These are phyloP conservation scores for Phialocephala subalpina DNA, from an alignment of 2,329 filamentous ascomycete species.

Conservation along the genomic window DNA sequence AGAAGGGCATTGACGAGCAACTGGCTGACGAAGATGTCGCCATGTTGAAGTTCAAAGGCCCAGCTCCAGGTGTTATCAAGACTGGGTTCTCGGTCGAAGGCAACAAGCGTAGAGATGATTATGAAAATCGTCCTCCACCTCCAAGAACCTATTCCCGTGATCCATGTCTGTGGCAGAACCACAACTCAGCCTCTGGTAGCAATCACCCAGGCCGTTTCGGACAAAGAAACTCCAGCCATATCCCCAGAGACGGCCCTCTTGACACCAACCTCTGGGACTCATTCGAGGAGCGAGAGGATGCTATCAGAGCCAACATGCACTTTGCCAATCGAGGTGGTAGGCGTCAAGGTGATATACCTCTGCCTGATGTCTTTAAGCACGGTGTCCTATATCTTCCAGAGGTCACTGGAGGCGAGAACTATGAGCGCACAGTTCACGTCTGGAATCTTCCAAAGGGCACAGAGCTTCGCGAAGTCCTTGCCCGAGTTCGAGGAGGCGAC, in stretches of 20 bases:
- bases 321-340: not conserved
- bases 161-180: not conserved
- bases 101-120: conserved; percentile 30
- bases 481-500: conserved; percentile 36
- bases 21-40: conserved; percentile 23
- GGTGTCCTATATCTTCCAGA: conserved; percentile 35
- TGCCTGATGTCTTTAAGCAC: conserved; percentile 37
- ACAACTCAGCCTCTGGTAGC: not conserved
- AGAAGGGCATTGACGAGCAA: conserved; percentile 26
- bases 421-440: conserved; percentile 35
- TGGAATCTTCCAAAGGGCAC: conserved; percentile 32
- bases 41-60: conserved; percentile 26
- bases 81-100: conserved; percentile 32
- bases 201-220: not conserved
- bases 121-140: conserved; percentile 12
- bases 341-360: conserved; percentile 1
- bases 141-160: not conserved
- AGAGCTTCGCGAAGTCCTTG: conserved; percentile 36
- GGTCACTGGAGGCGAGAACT: conserved; percentile 27
- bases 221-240: not conserved
- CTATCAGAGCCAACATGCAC: conserved; percentile 22
- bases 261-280: conserved; percentile 22
- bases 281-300: conserved; percentile 24
- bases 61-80: conserved; percentile 32
- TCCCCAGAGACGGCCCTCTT: conserved; percentile 1